These are phyloP conservation scores for Silybum marianum DNA, from an alignment of 129 eudicot species.

Conservation along the genomic window DNA sequence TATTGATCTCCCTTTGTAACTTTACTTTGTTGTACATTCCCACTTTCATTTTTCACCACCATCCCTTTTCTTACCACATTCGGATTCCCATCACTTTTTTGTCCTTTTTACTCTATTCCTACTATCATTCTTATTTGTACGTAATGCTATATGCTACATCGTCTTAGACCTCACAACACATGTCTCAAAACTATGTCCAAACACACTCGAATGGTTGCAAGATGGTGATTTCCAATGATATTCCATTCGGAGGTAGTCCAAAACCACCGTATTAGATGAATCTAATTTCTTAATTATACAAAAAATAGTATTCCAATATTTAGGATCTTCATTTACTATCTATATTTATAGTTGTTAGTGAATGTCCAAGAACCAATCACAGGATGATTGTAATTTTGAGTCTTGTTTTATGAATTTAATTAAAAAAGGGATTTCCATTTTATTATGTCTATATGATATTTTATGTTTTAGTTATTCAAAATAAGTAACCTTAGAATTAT, in stretches of 20 bases:
- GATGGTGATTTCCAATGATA: background rate
- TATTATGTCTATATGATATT: too few relatives aligned
- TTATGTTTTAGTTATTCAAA: too few relatives aligned
- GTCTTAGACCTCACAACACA: background rate
- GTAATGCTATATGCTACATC: background rate
- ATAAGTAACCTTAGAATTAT: too few relatives aligned
- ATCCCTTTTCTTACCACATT: background rate
- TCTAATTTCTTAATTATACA: background rate
- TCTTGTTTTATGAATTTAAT: too few relatives aligned
- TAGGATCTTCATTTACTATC: background rate
- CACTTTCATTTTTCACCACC: background rate
- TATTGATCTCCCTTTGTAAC: background rate
- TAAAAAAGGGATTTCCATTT: too few relatives aligned
- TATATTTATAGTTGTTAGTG: background rate
- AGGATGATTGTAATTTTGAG: too few relatives aligned
- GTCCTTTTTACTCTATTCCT: background rate
- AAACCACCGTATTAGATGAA: background rate
- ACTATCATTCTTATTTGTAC: background rate
- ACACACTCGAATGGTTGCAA: background rate
- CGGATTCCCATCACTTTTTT: background rate
- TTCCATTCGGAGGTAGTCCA: background rate
- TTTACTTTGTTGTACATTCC: background rate
- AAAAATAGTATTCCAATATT: background rate
- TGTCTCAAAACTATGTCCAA: background rate
- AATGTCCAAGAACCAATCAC: too few relatives aligned